Percentiles rank a stretch among this genome's conserved stretches.
These are phyloP conservation scores for Plasmodium knowlesi DNA, from an alignment of 169 alveolate genomes.

Conservation along the genomic window DNA sequence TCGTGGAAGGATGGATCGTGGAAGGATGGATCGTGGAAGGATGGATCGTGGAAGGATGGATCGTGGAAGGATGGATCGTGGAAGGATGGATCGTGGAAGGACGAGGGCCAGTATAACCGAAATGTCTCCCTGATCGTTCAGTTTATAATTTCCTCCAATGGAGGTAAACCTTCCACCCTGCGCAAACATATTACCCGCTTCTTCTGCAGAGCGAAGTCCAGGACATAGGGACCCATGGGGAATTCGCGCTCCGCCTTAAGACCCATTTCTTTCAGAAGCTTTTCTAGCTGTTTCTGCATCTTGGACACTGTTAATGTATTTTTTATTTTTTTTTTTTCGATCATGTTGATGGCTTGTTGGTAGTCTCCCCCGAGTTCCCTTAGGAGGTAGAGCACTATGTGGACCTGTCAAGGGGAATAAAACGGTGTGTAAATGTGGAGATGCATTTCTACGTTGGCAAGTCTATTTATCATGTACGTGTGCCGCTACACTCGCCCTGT, in stretches of 20 bases:
- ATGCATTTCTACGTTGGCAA: neutral
- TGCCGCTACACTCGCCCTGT: neutral
- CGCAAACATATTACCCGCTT: conserved; percentile 19
- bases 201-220: conserved; percentile 48
- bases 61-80: no score
- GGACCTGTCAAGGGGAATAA: conserved; percentile 4
- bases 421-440: neutral
- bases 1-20: no score
- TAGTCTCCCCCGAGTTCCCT: conserved; percentile 13
- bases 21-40: no score
- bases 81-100: neutral
- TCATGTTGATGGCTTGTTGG: conserved; percentile 17
- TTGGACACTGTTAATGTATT: conserved; percentile 55
- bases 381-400: conserved; percentile 42
- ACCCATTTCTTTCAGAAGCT: conserved; percentile 60
- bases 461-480: neutral
- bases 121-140: neutral
- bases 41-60: no score
- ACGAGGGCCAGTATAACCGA: neutral
- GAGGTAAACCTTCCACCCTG: neutral
- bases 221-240: conserved; percentile 50
- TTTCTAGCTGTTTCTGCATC: conserved; percentile 55
- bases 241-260: conserved; percentile 13
- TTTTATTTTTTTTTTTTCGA: conserved; percentile 59
- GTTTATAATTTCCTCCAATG: neutral